phyloP scores from a whole-genome alignment of 2,329 filamentous ascomycete species.

The Alternaria arbusti region DNA sequence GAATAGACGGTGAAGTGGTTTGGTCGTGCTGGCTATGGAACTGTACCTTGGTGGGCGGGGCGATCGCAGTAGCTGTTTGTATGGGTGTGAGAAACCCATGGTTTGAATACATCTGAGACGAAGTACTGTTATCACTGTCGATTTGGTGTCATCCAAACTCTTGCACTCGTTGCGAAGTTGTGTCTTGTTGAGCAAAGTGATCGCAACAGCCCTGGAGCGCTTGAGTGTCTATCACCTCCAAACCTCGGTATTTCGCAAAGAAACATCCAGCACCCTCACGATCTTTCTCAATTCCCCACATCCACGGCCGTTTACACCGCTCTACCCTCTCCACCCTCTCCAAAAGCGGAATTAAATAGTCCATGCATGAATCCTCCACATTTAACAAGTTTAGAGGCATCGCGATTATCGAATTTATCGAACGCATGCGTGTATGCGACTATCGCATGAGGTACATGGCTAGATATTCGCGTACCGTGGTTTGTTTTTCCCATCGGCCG shows the following conservation, averaged over 20 bases:
- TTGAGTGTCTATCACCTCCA: neutral
- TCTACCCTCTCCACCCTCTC: neutral
- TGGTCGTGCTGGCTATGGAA: neutral
- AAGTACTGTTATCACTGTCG: neutral
- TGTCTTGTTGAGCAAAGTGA: no score
- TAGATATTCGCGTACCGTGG: neutral
- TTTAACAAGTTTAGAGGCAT: neutral
- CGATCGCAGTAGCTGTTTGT: neutral
- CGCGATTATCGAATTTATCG: neutral
- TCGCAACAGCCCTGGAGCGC: no score
- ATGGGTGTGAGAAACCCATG: neutral
- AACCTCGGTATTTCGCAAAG: neutral
- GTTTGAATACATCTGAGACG: neutral
- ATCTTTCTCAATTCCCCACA: neutral
- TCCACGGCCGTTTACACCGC: neutral
- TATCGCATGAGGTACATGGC: neutral
- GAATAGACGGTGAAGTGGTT: no score
- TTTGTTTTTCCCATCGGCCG: neutral
- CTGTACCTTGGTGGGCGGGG: neutral
- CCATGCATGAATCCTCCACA: neutral
- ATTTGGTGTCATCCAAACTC: neutral
- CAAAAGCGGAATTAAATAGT: neutral
- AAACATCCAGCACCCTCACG: neutral
- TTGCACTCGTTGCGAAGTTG: neutral
- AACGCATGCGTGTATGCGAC: constrained; percentile 1